These are phyloP conservation scores for Coprinopsis strossmayeri DNA, from an alignment of 768 basidiomycete genomes.

Conservation along the genomic window DNA sequence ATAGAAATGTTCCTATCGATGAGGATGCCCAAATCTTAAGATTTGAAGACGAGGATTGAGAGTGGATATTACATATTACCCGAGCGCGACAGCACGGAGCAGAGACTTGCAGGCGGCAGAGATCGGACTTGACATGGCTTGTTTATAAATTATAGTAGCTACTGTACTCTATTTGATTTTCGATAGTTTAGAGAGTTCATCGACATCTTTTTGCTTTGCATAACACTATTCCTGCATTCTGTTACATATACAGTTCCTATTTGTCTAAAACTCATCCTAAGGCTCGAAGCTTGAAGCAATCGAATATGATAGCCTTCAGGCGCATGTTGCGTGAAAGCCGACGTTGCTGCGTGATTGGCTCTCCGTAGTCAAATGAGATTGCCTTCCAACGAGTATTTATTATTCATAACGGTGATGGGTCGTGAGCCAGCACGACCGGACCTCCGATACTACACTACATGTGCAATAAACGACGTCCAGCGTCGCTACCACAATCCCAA, in stretches of 20 bases:
- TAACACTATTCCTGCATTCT: background rate
- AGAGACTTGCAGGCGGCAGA: background rate
- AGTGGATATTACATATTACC: background rate
- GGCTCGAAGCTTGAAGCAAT: no score
- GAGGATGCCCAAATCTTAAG: conserved; percentile 84
- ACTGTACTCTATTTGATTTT: background rate
- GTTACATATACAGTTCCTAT: background rate
- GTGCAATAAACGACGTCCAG: conserved; percentile 8
- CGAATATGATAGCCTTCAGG: no score
- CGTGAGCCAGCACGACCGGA: conserved; percentile 10
- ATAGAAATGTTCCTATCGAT: conserved; percentile 73
- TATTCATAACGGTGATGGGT: conserved; percentile 1
- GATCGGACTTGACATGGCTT: background rate
- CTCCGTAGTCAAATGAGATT: no score
- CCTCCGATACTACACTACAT: conserved; percentile 8
- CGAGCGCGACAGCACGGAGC: background rate
- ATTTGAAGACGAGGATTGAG: conserved; percentile 72
- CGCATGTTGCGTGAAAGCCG: no score
- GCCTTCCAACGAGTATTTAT: conserved; percentile 1
- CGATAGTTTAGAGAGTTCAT: background rate
- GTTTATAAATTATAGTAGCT: background rate
- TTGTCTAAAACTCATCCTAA: no score
- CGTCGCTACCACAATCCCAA: conserved; percentile 4
- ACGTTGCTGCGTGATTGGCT: no score
- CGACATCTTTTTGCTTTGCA: background rate